Conservation (phyloP, 768 basidiomycete genomes). For the Phanerochaete sordida region DNA sequence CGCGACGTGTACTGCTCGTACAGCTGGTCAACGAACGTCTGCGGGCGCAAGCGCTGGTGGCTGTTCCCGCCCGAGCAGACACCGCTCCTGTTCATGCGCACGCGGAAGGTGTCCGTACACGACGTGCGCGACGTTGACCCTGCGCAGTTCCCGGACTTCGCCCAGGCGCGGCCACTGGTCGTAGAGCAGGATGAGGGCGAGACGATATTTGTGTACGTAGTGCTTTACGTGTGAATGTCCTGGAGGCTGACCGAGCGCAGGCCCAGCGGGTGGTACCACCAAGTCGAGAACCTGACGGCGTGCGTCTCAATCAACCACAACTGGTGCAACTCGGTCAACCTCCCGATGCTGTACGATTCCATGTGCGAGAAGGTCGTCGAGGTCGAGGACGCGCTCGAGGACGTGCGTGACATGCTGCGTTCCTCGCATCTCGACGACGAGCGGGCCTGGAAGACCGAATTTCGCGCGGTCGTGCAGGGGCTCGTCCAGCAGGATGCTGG, state of each 20-base stretch:
- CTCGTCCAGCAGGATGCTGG: conserved; percentile 29
- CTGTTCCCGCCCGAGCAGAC: conserved; percentile 26
- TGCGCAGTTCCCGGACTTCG: conserved; percentile 13
- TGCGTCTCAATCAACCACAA: conserved; percentile 31
- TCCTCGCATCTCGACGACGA: background rate
- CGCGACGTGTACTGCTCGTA: conserved; percentile 28
- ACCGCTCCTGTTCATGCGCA: conserved; percentile 16
- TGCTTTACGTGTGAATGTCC: no score
- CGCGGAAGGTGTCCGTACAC: conserved; percentile 14
- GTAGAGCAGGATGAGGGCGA: conserved; percentile 24
- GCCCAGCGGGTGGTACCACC: conserved; percentile 28
- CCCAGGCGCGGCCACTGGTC: conserved; percentile 14
- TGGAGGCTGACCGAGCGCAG: conserved; percentile 7
- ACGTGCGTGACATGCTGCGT: conserved; percentile 21
- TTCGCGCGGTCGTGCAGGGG: conserved; percentile 24
- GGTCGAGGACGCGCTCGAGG: conserved; percentile 26
- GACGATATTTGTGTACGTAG: conserved; percentile 26
- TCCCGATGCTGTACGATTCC: conserved; percentile 23
- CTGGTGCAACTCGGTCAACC: conserved; percentile 29
- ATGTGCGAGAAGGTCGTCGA: conserved; percentile 27
- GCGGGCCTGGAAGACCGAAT: conserved; percentile 20
- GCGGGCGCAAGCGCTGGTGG: conserved; percentile 27
- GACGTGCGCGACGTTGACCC: conserved; percentile 21
- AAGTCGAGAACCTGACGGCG: conserved; percentile 26
- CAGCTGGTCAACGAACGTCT: conserved; percentile 28